phyloP scores from a whole-genome alignment of 2,329 filamentous ascomycete species.

The Exophiala viscosa region DNA sequence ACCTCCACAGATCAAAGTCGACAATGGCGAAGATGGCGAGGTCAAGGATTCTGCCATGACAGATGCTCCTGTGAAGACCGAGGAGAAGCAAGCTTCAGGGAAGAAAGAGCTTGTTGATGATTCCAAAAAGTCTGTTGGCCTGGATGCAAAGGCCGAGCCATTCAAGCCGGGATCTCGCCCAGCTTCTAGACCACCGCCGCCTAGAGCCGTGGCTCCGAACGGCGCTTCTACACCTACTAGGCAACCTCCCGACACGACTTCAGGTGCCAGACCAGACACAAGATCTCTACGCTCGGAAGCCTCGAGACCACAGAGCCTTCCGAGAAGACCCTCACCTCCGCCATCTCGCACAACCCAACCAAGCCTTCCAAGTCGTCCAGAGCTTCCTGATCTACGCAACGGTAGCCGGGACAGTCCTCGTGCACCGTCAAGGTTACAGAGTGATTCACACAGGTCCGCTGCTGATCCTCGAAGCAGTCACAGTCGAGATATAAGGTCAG shows the following conservation, averaged over 20 bases:
- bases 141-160: constrained; percentile 13
- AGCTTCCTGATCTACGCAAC: constrained; percentile 31
- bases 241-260: constrained; percentile 4
- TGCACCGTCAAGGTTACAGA: constrained; percentile 32
- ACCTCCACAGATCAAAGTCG: constrained; percentile 2
- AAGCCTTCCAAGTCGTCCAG: constrained; percentile 36
- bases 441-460: constrained; percentile 21
- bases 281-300: constrained; percentile 17
- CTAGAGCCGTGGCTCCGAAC: not conserved
- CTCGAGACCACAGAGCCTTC: constrained; percentile 26
- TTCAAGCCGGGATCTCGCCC: constrained; percentile 10
- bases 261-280: constrained; percentile 14
- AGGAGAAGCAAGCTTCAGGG: constrained; percentile 17
- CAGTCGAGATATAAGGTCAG: constrained; percentile 34
- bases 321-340: constrained; percentile 38
- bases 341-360: constrained; percentile 34
- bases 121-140: constrained; percentile 4
- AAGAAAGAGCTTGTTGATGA: constrained; percentile 13
- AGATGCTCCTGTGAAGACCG: constrained; percentile 30
- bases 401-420: constrained; percentile 37
- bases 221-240: constrained; percentile 18
- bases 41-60: constrained; percentile 45
- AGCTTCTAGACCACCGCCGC: constrained; percentile 6
- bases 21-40: constrained; percentile 42
- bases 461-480: constrained; percentile 36